Evolutionary conservation across 208 protist species (phyloP).

Genomic region (Giardia duodenalis): DNA sequence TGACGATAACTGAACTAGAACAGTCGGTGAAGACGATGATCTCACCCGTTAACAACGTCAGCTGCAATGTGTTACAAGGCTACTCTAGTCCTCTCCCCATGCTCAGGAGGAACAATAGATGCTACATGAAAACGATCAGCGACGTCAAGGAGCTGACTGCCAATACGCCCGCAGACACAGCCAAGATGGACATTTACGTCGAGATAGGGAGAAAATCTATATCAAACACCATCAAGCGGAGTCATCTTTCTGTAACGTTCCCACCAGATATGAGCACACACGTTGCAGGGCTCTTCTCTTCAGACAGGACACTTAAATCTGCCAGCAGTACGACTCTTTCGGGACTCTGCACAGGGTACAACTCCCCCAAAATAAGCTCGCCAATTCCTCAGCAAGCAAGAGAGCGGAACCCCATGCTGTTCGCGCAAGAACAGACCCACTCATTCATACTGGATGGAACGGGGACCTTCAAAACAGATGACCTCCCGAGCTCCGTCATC

Average conservation of each 20-base stretch:
- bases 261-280: background rate
- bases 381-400: background rate
- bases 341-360: no score
- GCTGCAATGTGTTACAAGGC: background rate
- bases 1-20: background rate
- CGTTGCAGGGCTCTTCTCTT: background rate
- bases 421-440: background rate
- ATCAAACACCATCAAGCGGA: background rate
- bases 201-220: background rate
- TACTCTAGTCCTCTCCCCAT: background rate
- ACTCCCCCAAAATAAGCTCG: no score
- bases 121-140: background rate
- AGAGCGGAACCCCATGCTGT: background rate
- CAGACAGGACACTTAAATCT: background rate
- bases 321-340: background rate
- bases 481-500: background rate
- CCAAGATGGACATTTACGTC: background rate
- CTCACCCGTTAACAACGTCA: background rate
- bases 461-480: background rate
- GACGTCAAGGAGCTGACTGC: background rate
- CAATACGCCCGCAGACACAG: no score
- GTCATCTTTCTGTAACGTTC: background rate
- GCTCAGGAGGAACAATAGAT: background rate
- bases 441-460: background rate
- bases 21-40: background rate